Percentiles rank a stretch among this genome's conserved stretches.
These are phyloP conservation scores for Kernera saxatilis DNA, from an alignment of 345 rosid species.

Conservation along the genomic window DNA sequence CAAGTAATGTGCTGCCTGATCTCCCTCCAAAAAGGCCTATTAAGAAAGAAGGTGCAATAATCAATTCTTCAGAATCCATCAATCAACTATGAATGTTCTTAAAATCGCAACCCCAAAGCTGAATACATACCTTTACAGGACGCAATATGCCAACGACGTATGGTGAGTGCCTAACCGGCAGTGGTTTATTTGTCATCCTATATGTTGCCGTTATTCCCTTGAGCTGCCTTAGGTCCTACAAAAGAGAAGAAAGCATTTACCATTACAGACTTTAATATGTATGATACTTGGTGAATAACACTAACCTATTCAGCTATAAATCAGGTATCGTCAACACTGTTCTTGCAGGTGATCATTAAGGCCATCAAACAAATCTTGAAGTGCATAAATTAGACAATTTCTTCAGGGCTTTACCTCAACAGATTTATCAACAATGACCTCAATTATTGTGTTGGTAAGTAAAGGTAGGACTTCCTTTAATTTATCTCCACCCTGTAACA, in stretches of 20 bases:
- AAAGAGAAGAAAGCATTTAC: constrained; percentile 5
- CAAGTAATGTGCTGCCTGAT: constrained; percentile 60
- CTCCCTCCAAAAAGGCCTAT: constrained; percentile 73
- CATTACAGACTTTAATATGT: neutral
- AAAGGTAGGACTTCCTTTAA: constrained; percentile 52
- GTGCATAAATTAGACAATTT: neutral
- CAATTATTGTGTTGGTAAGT: constrained; percentile 50
- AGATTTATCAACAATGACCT: constrained; percentile 72
- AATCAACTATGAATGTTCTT: neutral
- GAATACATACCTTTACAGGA: constrained; percentile 61
- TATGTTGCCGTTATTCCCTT: constrained; percentile 86
- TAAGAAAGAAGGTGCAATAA: neutral
- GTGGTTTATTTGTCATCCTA: constrained; percentile 92
- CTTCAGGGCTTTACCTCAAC: constrained; percentile 61
- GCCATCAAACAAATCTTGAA: neutral
- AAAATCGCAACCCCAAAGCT: constrained; percentile 12
- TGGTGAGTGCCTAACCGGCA: constrained; percentile 86
- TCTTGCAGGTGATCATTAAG: neutral
- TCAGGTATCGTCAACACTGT: neutral
- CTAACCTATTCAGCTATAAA: constrained; percentile 1
- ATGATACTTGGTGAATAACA: neutral
- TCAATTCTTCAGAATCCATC: constrained; percentile 9
- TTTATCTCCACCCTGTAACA: constrained; percentile 59
- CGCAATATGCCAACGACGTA: constrained; percentile 74
- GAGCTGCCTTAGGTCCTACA: constrained; percentile 77